Percentiles rank a stretch among this genome's conserved stretches.
Evolutionary conservation across 2,329 filamentous ascomycete genomes (phyloP).

Genomic region (Xylaria polymorpha): DNA sequence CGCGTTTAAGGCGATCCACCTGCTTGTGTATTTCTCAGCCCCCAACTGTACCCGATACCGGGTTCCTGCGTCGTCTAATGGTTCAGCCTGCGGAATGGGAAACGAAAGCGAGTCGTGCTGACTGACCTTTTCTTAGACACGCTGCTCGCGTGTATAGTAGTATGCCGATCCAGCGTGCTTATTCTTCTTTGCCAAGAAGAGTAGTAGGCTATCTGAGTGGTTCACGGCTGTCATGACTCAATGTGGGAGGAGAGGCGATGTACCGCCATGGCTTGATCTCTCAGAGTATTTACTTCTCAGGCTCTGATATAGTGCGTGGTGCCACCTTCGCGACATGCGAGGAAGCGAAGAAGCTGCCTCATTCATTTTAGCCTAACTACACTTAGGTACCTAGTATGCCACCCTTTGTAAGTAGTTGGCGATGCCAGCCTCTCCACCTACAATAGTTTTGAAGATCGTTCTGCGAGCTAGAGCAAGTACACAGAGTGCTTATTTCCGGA

Average conservation of each 20-base stretch:
- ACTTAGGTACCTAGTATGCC: no score
- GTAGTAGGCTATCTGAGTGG: background rate
- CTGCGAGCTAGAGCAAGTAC: no score
- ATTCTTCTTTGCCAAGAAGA: constrained; percentile 1
- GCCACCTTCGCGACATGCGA: background rate
- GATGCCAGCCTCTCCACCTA: no score
- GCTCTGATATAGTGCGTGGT: constrained; percentile 1
- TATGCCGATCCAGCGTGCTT: constrained; percentile 2
- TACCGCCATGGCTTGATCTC: background rate
- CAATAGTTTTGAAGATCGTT: no score
- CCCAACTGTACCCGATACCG: background rate
- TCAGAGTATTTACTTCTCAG: background rate
- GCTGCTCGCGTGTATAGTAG: background rate
- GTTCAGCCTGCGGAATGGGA: background rate
- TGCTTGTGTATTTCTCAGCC: constrained; percentile 6
- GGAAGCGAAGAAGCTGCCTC: background rate
- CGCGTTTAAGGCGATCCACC: constrained; percentile 8
- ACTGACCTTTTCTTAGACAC: background rate
- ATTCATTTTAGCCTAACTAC: background rate
- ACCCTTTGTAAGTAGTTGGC: no score
- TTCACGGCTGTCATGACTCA: background rate
- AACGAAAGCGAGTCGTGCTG: background rate
- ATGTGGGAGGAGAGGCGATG: background rate
- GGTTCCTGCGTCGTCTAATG: background rate
- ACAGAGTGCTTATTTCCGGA: no score